phyloP scores from a whole-genome alignment of 2,329 filamentous ascomycete genomes.

The Atkinsonella hypoxylon region DNA sequence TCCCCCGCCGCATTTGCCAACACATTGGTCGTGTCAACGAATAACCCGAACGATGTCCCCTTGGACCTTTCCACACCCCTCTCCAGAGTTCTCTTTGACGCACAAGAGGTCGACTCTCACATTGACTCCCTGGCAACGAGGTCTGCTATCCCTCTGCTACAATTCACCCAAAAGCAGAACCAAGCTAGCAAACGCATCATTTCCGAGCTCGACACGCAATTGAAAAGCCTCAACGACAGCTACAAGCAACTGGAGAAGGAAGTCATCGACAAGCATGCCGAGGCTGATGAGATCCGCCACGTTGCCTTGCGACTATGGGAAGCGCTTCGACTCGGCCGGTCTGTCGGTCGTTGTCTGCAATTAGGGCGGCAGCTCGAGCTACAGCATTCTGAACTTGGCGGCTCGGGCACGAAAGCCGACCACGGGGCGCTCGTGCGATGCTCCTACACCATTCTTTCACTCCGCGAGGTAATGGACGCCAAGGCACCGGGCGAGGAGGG shows the following conservation, averaged over 20 bases:
- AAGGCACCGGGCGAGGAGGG: constrained; percentile 63
- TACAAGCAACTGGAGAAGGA: constrained; percentile 80
- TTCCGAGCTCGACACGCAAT: constrained; percentile 65
- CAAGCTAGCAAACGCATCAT: constrained; percentile 62
- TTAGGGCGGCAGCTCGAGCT: constrained; percentile 77
- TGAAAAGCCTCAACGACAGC: constrained; percentile 68
- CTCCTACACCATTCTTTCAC: constrained; percentile 62
- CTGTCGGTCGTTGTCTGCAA: constrained; percentile 66
- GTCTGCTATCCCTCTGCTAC: constrained; percentile 68
- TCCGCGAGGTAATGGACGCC: constrained; percentile 60
- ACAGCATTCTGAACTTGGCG: constrained; percentile 57
- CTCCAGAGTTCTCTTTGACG: constrained; percentile 87
- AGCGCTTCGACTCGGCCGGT: constrained; percentile 63
- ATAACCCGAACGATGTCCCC: constrained; percentile 80
- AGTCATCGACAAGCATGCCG: constrained; percentile 73
- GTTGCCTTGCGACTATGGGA: constrained; percentile 71
- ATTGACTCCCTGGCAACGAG: constrained; percentile 83
- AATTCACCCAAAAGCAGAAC: constrained; percentile 64
- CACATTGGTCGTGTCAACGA: constrained; percentile 74
- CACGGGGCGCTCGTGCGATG: constrained; percentile 72
- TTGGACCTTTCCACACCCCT: constrained; percentile 91
- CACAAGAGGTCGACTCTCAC: constrained; percentile 92
- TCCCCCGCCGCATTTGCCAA: constrained; percentile 77
- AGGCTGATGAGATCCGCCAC: constrained; percentile 68
- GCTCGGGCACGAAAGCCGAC: constrained; percentile 48